Percentiles rank a stretch among this genome's conserved stretches.
Conservation (phyloP, 2,329 filamentous ascomycete genomes). For the Stenocarpella maydis region DNA sequence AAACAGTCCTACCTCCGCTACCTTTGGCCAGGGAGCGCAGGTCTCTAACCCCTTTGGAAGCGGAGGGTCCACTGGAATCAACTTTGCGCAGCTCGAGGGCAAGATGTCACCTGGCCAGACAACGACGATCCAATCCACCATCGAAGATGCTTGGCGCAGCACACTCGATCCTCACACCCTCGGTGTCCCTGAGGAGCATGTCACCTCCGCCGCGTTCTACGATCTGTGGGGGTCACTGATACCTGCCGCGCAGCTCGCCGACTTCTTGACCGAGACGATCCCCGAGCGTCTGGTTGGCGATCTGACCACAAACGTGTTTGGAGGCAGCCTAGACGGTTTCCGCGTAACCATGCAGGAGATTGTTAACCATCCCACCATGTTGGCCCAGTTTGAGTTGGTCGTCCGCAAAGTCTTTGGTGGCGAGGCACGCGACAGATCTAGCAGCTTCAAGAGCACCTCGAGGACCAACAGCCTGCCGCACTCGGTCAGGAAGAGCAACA, state of each 20-base stretch:
- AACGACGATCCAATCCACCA: conserved; percentile 50
- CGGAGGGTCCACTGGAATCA: conserved; percentile 21
- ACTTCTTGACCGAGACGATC: conserved; percentile 49
- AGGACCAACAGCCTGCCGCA: conserved; percentile 38
- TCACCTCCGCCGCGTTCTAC: conserved; percentile 58
- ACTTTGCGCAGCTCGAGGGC: conserved; percentile 32
- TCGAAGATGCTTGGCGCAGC: conserved; percentile 54
- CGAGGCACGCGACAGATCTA: conserved; percentile 33
- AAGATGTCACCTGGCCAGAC: conserved; percentile 51
- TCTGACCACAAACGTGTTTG: conserved; percentile 49
- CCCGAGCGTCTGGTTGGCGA: conserved; percentile 39
- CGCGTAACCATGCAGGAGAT: conserved; percentile 57
- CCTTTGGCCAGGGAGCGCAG: conserved; percentile 34
- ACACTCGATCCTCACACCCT: conserved; percentile 51
- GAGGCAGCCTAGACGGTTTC: conserved; percentile 47
- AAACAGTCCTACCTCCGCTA: conserved; percentile 2
- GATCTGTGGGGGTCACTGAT: conserved; percentile 60
- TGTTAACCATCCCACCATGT: conserved; percentile 59
- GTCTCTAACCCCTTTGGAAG: conserved; percentile 38
- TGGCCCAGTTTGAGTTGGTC: conserved; percentile 56
- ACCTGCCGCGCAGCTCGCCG: conserved; percentile 56
- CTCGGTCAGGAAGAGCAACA: conserved; percentile 33
- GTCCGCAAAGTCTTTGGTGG: conserved; percentile 39
- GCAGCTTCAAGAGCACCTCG: conserved; percentile 18
- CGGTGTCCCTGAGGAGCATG: conserved; percentile 50